Evolutionary conservation across 139 green algal species (phyloP), one percentile per base, ranked within the genome.

Genomic region (Nannochloris sp.): DNA sequence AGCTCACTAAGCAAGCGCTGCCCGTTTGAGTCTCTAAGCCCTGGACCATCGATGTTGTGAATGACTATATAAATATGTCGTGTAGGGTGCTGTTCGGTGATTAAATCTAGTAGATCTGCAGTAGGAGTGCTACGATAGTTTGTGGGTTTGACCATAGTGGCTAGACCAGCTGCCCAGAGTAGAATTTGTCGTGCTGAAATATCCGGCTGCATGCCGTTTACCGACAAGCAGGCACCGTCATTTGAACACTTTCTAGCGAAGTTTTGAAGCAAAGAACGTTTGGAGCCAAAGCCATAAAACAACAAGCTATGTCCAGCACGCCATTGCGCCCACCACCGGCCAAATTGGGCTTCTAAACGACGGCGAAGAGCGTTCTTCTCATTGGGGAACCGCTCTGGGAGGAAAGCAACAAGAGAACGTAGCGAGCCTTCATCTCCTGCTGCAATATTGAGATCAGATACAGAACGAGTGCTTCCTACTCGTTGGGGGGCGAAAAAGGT

Each of bases 21-120:
- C 13, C 76, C 63, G 7, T 81, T 67, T 6, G 51, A 30, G 12
- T 37, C 64, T 2, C 83, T 67, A 54, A 92, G 62, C 82, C 78
- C 77, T 45, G 83, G 81, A 0, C 89, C 90, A 47, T 97, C 90
- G 8, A 97, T 87, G 80, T 88, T 92, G 79, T 97, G 84, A 9
- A 97, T 32, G 2, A 94, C 34, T 3, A 97, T 56, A 54, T 91
- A 94, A 14, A 60, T n/a, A n/a, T n/a, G n/a, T n/a, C n/a, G n/a
- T n/a, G n/a, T n/a, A n/a, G n/a, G n/a, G n/a, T n/a, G n/a, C n/a
- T n/a, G n/a, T 12, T 45, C 7, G 6, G 0, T 9, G n/a, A 84
- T 63, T 15, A 68, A 48, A 1, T 61, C 44, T 23, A 87, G 29
- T 36, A 85, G 36, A 4, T 72, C 63, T 12, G 64, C 32, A 1